Evolutionary conservation across 2,329 filamentous ascomycete genomes (phyloP).

Genomic region (Grosmannia serpens): DNA sequence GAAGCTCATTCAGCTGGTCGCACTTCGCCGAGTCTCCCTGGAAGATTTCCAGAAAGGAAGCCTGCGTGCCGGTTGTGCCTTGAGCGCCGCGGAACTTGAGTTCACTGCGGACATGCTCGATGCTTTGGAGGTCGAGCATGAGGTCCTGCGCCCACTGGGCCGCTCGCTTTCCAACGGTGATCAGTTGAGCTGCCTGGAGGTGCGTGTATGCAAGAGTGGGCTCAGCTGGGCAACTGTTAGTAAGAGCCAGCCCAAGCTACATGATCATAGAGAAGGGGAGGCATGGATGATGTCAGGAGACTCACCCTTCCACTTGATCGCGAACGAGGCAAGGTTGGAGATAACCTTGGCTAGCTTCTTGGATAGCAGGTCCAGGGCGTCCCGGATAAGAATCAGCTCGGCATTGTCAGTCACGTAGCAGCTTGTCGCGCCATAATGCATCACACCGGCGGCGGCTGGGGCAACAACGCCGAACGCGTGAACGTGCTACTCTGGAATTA

Average conservation of each 20-base stretch:
- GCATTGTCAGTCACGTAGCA: slow-evolving; percentile 5
- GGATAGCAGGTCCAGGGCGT: slow-evolving; percentile 59
- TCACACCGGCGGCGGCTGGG: not conserved
- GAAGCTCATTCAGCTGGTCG: slow-evolving; percentile 41
- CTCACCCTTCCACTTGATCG: not conserved
- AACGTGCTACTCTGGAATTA: not conserved
- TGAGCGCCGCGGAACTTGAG: not conserved
- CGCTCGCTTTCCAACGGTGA: not conserved
- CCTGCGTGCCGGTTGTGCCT: slow-evolving; percentile 6
- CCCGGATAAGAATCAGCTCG: slow-evolving; percentile 1
- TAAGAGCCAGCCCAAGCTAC: too few relatives aligned
- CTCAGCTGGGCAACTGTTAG: not conserved
- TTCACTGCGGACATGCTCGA: not conserved
- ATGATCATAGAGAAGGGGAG: too few relatives aligned
- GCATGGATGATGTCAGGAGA: too few relatives aligned
- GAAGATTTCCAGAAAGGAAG: slow-evolving; percentile 35
- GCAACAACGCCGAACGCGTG: slow-evolving; percentile 1
- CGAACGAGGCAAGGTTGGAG: not conserved
- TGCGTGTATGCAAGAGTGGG: not conserved
- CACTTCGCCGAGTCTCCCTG: slow-evolving; percentile 35
- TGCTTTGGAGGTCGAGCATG: not conserved
- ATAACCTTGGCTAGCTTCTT: slow-evolving; percentile 44
- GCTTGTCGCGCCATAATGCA: not conserved
- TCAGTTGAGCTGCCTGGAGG: not conserved
- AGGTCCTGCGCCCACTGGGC: slow-evolving; percentile 1